Evolutionary conservation across 2,329 filamentous ascomycete genomes (phyloP), one percentile per base, ranked within the genome.

Genomic region (Diaporthe velutina): DNA sequence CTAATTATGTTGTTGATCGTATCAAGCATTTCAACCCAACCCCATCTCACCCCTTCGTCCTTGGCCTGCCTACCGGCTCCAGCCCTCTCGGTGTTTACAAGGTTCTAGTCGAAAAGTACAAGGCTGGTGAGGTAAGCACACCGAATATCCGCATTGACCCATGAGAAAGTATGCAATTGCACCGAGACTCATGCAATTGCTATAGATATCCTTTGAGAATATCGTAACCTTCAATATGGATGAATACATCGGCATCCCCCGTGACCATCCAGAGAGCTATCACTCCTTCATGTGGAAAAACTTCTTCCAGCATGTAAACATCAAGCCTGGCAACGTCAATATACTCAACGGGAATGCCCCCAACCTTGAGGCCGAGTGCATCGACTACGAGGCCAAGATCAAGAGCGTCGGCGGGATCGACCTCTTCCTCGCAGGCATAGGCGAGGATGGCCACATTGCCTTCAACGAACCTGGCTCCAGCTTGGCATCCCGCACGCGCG

Each of bases 261-360:
- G 92, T 77, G 91, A 93, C 78, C 93, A 95, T 82, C 92, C 93
- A 5, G 91, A 95, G 81, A 93, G 91, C 81, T 95, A 95, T 83
- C 93, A 95, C 85, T 92, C 90, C 79, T 96, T 95, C 86, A 95
- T 95, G 93, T 95, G 94, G 88, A 92, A 91, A 84, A 89, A 95
- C 84, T 94, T 95, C 85, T 95, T 96, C 85, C 92, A 91, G 57
- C 93, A 88, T 77, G 90, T 95, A 78, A 91, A 95, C 81, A 90
- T 95, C 76, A 87, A 89, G 72, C 93, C 93, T 0, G 86, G 88
- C 76, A 94, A 87, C 76, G 91, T 95, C 77, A 91, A 95, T 81
- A 93, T 95, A 79, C 88, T 95, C 25, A 89, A 95, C 80, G 93
- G 93, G 78, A 94, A 94, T 79, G 93, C 93, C 0, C 83, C 88